Evolutionary conservation across 768 basidiomycete genomes (phyloP), one percentile per base, ranked within the genome.

Genomic region (Auricularia heimuer): DNA sequence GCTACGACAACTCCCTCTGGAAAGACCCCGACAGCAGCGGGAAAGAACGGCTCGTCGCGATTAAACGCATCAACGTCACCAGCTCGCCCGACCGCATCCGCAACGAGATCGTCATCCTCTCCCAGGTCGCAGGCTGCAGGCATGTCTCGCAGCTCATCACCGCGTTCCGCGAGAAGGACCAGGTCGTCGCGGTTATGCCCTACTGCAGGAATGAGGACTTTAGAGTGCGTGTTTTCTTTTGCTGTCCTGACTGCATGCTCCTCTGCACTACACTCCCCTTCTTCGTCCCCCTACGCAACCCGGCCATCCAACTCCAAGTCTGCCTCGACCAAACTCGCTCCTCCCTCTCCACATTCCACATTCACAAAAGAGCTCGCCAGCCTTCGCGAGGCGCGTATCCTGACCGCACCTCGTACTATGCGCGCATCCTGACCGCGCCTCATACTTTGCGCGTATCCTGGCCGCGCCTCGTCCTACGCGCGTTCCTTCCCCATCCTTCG

Each of bases 1-100:
- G 89, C 63, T 92, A 86, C 86, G 82, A 90, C 73, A 92, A 93
- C 70, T 68, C 74, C 3, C 79, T 84, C 12, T 93, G 91, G 91
- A 54, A 54, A 18, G n/a, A 29, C 11, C n/a, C 54, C 8, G 7
- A 7, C 18, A 54, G 84, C 37, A 88, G 88, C 0, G 76, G 75
- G 36, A 86, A 85, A 68, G n/a, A 68, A 37, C 84, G 88, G 4
- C 94, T 88, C 70, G 94, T 98, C 47, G 97, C 97, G 0, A 78
- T 99, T 72, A 98, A 99, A 78, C 85, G 95, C 67, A 98, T 99
- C 74, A 93, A 98, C 73, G 95, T 94, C 10, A 98, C 97, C 0
- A 95, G 93, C 73, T 92, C 87, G 68, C 97, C 97, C 0, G 88
- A 90, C 62, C 82, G 96, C 24, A 95, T 98, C 71, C 81, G 86